Conservation (phyloP, 2,329 filamentous ascomycete species). For the Pestalotiopsis sp. region DNA sequence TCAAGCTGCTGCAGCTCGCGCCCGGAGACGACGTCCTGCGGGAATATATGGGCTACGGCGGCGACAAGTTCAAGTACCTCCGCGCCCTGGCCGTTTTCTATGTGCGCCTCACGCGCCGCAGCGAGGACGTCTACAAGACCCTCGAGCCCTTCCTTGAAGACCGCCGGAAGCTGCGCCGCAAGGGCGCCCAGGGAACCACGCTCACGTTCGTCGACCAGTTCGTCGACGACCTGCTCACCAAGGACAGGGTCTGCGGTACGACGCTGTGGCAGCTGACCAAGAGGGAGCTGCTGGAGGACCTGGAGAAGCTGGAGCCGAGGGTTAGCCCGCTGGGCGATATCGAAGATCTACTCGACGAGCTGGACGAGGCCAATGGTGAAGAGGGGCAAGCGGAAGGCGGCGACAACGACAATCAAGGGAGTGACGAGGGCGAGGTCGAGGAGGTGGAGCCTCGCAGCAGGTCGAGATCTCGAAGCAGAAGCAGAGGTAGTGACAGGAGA, state of each 20-base stretch:
- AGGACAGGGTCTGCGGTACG: conserved; percentile 88
- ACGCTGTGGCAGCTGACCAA: conserved; percentile 89
- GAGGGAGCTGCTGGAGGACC: conserved; percentile 79
- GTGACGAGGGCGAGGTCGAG: conserved; percentile 3
- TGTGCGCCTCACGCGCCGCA: conserved; percentile 80
- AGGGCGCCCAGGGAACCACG: conserved; percentile 70
- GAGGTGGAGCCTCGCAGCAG: background rate
- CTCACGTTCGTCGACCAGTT: conserved; percentile 89
- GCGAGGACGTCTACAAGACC: conserved; percentile 75
- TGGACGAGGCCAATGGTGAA: conserved; percentile 45
- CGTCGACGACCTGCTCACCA: conserved; percentile 85
- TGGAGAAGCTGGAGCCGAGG: conserved; percentile 83
- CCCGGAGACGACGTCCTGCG: conserved; percentile 76
- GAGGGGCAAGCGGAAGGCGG: background rate
- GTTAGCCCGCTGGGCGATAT: conserved; percentile 81
- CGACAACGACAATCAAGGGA: background rate
- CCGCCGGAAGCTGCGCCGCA: conserved; percentile 76
- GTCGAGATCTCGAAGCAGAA: conserved; percentile 1
- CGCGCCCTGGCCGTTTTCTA: conserved; percentile 91
- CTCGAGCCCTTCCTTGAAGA: conserved; percentile 85
- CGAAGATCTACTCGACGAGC: conserved; percentile 67
- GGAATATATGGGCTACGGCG: conserved; percentile 78
- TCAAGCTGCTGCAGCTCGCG: conserved; percentile 89
- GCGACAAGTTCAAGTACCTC: conserved; percentile 80
- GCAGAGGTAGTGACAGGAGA: background rate